phyloP scores from a whole-genome alignment of 192 early-diverging fungal genomes.

The Neocallimastix lanati region DNA sequence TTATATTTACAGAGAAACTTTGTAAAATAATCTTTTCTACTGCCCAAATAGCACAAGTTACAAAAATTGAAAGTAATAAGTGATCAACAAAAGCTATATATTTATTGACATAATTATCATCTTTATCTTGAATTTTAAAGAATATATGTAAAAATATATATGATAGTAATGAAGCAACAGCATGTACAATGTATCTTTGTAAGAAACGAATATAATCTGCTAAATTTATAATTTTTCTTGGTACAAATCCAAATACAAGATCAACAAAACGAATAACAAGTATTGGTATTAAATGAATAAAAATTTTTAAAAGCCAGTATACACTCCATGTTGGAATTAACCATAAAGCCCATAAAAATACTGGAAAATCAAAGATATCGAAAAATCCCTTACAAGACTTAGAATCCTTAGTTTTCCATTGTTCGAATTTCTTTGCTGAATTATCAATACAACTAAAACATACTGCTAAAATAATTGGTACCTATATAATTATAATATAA shows the following conservation, averaged over 20 bases:
- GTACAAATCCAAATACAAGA: neutral
- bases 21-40: conserved; percentile 43
- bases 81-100: neutral
- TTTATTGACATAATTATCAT: neutral
- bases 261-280: neutral
- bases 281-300: neutral
- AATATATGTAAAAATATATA: neutral
- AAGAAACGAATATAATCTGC: neutral
- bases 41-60: conserved; percentile 22
- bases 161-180: neutral
- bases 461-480: too few species aligned
- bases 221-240: neutral
- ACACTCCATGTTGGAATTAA: neutral
- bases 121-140: neutral
- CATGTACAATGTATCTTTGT: neutral
- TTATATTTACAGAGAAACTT: neutral
- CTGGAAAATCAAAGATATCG: neutral
- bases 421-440: too few species aligned
- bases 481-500: too few species aligned
- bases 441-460: too few species aligned
- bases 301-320: neutral
- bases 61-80: conserved; percentile 11
- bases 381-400: neutral
- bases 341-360: neutral
- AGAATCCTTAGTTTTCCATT: too few species aligned